These are phyloP conservation scores for Silene latifolia DNA, from an alignment of 148 eudicot genomes.

Conservation along the genomic window DNA sequence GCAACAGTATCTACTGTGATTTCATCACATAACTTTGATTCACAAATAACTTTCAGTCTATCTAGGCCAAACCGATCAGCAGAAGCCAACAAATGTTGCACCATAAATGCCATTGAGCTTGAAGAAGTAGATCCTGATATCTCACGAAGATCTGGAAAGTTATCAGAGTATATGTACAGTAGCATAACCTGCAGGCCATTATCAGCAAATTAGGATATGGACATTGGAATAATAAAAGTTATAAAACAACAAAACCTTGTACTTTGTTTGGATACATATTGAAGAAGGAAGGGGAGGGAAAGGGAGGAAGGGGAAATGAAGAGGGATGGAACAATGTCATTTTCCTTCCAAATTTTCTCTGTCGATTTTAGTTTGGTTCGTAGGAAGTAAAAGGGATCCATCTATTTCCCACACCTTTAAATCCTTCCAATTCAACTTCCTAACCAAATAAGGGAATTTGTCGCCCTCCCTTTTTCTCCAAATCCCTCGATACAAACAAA, in stretches of 20 bases:
- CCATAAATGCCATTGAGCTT: conserved; percentile 49
- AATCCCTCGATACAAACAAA: neutral
- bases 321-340: neutral
- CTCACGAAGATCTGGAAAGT: conserved; percentile 62
- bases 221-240: neutral
- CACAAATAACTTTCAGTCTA: conserved; percentile 69
- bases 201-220: conserved; percentile 8
- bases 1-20: conserved; percentile 66
- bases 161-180: conserved; percentile 66
- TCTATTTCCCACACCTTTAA: neutral
- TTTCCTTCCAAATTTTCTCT: neutral
- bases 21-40: conserved; percentile 74
- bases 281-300: too few species aligned
- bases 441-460: neutral
- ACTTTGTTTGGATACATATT: neutral
- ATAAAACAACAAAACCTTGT: neutral
- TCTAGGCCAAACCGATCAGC: conserved; percentile 93
- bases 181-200: conserved; percentile 67
- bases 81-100: conserved; percentile 93
- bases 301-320: neutral
- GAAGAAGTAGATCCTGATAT: conserved; percentile 51
- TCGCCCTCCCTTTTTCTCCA: neutral
- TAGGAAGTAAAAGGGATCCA: neutral
- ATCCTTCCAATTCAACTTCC: neutral
- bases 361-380: neutral